Conservation (phyloP, 1,284 basidiomycete genomes). For the Gymnopus androsaceus region DNA sequence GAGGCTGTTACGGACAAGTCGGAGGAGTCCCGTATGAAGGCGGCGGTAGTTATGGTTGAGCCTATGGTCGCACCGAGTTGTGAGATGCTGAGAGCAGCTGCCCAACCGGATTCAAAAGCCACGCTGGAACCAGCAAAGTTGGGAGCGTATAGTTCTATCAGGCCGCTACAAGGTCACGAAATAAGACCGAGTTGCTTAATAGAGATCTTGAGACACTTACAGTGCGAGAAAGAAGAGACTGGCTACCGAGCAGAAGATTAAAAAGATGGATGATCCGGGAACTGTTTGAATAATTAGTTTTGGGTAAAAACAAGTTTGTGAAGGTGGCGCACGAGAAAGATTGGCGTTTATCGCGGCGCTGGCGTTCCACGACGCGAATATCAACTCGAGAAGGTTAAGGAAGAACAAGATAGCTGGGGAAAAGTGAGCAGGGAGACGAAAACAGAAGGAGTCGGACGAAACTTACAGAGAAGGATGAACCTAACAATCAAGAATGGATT, state of each 20-base stretch:
- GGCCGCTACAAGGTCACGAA: constrained; percentile 33
- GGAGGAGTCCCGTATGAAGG: constrained; percentile 39
- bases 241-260: constrained; percentile 51
- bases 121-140: constrained; percentile 42
- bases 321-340: constrained; percentile 37
- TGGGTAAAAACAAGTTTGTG: neutral
- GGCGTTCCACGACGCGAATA: constrained; percentile 62
- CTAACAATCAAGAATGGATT: constrained; percentile 55
- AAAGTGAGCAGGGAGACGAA: constrained; percentile 3
- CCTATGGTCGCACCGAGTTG: constrained; percentile 53
- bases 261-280: constrained; percentile 49
- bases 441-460: neutral
- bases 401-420: constrained; percentile 51
- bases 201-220: constrained; percentile 39
- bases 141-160: constrained; percentile 40
- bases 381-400: constrained; percentile 51
- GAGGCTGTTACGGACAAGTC: constrained; percentile 55
- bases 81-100: constrained; percentile 45
- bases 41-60: constrained; percentile 42
- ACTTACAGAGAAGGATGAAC: constrained; percentile 58
- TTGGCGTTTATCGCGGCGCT: constrained; percentile 37
- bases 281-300: constrained; percentile 32
- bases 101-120: constrained; percentile 56
- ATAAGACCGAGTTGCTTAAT: neutral
- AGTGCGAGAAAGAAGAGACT: constrained; percentile 44